These are phyloP conservation scores for Penicillium tannophilum DNA, from an alignment of 495 filamentous ascomycete genomes.

Conservation along the genomic window DNA sequence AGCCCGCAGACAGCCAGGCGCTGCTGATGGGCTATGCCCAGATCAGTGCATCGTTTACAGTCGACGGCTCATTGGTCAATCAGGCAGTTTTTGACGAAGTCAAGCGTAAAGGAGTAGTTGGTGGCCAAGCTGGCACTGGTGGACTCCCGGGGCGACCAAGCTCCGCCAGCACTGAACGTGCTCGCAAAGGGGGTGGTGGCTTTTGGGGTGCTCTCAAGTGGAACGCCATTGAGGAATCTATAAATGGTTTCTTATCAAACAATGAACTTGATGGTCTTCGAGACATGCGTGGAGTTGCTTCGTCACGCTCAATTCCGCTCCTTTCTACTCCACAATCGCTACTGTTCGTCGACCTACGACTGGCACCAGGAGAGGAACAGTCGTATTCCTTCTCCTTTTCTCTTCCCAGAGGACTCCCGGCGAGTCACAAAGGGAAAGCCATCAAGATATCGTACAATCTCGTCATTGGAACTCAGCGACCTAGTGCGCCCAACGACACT, in stretches of 20 bases:
- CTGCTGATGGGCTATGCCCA: slow-evolving; percentile 99
- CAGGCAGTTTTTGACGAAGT: slow-evolving; percentile 91
- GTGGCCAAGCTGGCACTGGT: slow-evolving; percentile 77
- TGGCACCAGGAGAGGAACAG: slow-evolving; percentile 86
- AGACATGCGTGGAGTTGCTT: slow-evolving; percentile 85
- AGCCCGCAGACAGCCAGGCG: slow-evolving; percentile 62
- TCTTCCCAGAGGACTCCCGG: slow-evolving; percentile 83
- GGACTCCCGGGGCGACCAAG: slow-evolving; percentile 51
- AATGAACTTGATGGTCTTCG: slow-evolving; percentile 88
- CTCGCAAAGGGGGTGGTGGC: slow-evolving; percentile 77
- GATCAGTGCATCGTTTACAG: slow-evolving; percentile 85
- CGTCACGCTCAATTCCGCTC: slow-evolving; percentile 80
- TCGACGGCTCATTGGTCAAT: slow-evolving; percentile 90
- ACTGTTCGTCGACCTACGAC: slow-evolving; percentile 87
- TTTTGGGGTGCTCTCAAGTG: slow-evolving; percentile 82
- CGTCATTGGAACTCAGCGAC: slow-evolving; percentile 87
- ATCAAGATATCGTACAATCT: slow-evolving; percentile 93
- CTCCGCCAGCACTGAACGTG: slow-evolving; percentile 54
- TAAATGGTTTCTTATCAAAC: slow-evolving; percentile 81
- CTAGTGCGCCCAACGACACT: slow-evolving; percentile 72
- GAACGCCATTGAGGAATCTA: slow-evolving; percentile 84
- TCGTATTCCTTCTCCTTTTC: slow-evolving; percentile 84
- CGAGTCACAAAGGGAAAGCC: slow-evolving; percentile 86
- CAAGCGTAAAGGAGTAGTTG: slow-evolving; percentile 89
- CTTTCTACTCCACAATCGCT: slow-evolving; percentile 96